Evolutionary conservation across 495 filamentous ascomycete genomes (phyloP), one percentile per base, ranked within the genome.

Genomic region (Letharia lupina): DNA sequence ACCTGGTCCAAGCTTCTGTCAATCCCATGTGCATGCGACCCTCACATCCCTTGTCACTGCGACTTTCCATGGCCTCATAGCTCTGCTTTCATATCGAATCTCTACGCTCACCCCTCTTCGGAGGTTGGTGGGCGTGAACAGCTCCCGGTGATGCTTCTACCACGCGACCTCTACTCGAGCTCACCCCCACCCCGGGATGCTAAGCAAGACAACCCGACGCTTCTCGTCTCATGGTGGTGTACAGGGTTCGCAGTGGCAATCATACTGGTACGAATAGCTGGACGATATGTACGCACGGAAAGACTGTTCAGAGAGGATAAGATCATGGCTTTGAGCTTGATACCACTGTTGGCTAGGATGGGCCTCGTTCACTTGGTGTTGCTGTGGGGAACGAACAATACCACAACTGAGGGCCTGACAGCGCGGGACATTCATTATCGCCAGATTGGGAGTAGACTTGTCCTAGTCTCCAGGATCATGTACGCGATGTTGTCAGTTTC

Each of bases 201-300:
- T 59, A 41, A 71, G 13, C 72, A 86, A 40, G 82, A 90, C 76
- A 88, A 91, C 67, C 86, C 91, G 33, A 91, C 90, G 0, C 81
- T 98, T 50, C 80, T 97, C 62, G 91, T 94, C 71, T 93, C 89
- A 73, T 97, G 91, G 90, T 96, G 94, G 94, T 91, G 90, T 65
- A 95, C 91, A 11, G 79, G 78, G 10, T 94, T 95, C 72, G 89
- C 91, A 42, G 77, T 91, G 59, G 82, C 83, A 47, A 89, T 96
- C 67, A 96, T 98, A 66, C 65, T 91, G 23, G 79, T 91, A 41
- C 84, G 94, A 1, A 74, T 96, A 13, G 76, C 73, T 64, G 93
- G 94, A 33, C 87, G 94, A 48, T 93, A 91, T 72, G 78, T 91
- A 11, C 82, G 94, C 37, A 90, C 88, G 40, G 87, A 96, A 73